A percentile compares a stretch with the other conserved stretches of the same genome.
These are phyloP conservation scores for Globisporangium perplexum DNA, from an alignment of 352 stramenopile genomes.

Conservation along the genomic window DNA sequence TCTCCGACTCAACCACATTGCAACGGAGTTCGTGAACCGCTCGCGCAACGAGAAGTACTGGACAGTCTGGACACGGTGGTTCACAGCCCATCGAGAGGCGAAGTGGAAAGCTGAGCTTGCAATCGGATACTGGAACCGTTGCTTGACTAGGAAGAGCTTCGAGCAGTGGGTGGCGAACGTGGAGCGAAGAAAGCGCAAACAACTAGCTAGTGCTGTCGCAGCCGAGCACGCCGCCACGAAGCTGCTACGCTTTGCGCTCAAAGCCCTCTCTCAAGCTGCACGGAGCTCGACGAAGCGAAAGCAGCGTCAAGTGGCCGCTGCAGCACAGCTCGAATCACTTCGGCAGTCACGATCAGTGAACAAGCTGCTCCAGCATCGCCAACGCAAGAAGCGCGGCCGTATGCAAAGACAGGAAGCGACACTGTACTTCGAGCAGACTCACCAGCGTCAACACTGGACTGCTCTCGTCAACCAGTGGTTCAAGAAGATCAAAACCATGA, in stretches of 20 bases:
- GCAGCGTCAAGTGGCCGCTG: not conserved
- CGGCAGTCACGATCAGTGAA: not conserved
- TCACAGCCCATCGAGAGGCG: slow-evolving; percentile 13
- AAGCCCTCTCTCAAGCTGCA: not conserved
- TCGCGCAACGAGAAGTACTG: slow-evolving; percentile 24
- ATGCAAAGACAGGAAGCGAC: slow-evolving; percentile 5
- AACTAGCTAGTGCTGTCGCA: slow-evolving; percentile 1
- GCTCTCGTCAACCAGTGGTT: slow-evolving; percentile 15
- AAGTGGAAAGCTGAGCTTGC: slow-evolving; percentile 26
- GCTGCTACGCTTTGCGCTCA: not conserved
- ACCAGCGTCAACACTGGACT: slow-evolving; percentile 22
- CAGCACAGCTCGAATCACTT: not conserved
- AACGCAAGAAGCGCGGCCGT: slow-evolving; percentile 3
- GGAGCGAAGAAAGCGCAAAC: slow-evolving; percentile 18
- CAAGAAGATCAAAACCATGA: not conserved
- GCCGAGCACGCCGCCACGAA: not conserved
- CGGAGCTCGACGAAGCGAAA: not conserved
- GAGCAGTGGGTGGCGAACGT: slow-evolving; percentile 20
- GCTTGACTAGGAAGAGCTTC: slow-evolving; percentile 31
- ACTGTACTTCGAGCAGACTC: slow-evolving; percentile 11
- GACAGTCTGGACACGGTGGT: slow-evolving; percentile 25
- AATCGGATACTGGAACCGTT: slow-evolving; percentile 26
- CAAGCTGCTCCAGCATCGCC: not conserved
- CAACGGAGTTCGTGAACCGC: slow-evolving; percentile 23
- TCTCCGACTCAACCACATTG: slow-evolving; percentile 17